A percentile compares a stretch with the other conserved stretches of the same genome.
These are phyloP conservation scores for Solanum chacoense DNA, from an alignment of 305 asterid genomes.

Conservation along the genomic window DNA sequence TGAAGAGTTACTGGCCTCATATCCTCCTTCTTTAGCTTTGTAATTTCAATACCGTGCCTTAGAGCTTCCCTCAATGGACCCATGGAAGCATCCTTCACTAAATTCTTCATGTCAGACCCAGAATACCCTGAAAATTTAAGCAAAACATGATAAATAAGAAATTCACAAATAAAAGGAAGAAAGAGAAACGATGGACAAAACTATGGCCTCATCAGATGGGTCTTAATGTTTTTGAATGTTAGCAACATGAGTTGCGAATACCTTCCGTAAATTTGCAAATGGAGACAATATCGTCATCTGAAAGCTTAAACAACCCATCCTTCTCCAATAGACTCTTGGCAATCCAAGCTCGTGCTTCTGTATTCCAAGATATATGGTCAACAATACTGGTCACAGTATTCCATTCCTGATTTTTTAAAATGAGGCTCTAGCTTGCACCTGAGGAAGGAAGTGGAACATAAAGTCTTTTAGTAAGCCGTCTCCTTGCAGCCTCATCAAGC, in stretches of 20 bases:
- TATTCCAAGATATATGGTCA: conserved; percentile 12
- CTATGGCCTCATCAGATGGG: neutral
- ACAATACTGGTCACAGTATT: neutral
- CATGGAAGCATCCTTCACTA: conserved; percentile 99
- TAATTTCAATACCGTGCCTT: conserved; percentile 60
- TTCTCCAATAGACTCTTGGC: conserved; percentile 68
- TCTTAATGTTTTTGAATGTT: neutral
- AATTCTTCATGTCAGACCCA: conserved; percentile 96
- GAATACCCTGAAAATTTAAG: conserved; percentile 56
- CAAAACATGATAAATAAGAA: neutral
- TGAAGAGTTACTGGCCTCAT: conserved; percentile 70
- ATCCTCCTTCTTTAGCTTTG: conserved; percentile 82
- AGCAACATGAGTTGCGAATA: conserved; percentile 8
- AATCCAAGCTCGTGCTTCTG: conserved; percentile 98
- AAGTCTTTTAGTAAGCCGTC: conserved; percentile 91
- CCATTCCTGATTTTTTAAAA: neutral
- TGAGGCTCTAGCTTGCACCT: conserved; percentile 35
- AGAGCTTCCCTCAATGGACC: conserved; percentile 98
- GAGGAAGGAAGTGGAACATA: conserved; percentile 95
- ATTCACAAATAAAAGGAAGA: neutral
- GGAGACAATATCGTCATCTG: conserved; percentile 53
- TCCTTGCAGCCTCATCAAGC: conserved; percentile 97
- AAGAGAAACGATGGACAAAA: neutral
- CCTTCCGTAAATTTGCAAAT: conserved; percentile 87
- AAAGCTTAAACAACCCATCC: conserved; percentile 77